These are phyloP conservation scores for Musa acuminata DNA, from an alignment of 176 grass and related monocot genomes.

Conservation along the genomic window DNA sequence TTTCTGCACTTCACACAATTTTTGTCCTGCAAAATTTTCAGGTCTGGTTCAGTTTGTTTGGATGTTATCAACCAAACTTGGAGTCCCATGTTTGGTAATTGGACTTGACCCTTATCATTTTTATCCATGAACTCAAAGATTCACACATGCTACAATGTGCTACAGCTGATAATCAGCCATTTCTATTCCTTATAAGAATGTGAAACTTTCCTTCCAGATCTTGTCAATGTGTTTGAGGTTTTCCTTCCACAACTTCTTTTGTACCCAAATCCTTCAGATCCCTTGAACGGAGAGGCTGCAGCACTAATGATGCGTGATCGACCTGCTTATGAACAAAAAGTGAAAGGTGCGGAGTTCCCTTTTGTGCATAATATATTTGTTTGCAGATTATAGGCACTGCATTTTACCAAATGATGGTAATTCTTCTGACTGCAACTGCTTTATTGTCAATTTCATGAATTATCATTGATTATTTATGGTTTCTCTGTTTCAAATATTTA, in stretches of 20 bases:
- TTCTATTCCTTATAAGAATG: neutral
- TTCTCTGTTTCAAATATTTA: too few relatives aligned
- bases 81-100: slow-evolving; percentile 98
- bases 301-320: slow-evolving; percentile 95
- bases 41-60: slow-evolving; percentile 96
- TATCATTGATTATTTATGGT: too few relatives aligned
- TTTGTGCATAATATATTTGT: slow-evolving; percentile 4
- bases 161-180: neutral
- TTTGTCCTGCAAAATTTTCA: slow-evolving; percentile 18
- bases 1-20: slow-evolving; percentile 4
- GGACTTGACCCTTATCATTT: neutral
- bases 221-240: slow-evolving; percentile 93
- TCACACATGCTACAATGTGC: neutral
- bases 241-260: slow-evolving; percentile 88
- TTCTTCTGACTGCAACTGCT: too few relatives aligned
- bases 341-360: slow-evolving; percentile 48
- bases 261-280: slow-evolving; percentile 93
- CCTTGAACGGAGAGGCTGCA: slow-evolving; percentile 89
- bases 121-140: neutral
- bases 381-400: too few relatives aligned
- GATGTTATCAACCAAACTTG: slow-evolving; percentile 96
- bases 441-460: too few relatives aligned
- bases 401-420: too few relatives aligned
- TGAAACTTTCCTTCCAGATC: slow-evolving; percentile 38
- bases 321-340: slow-evolving; percentile 88